Base-by-base conservation (phyloP, 805 yeast genomes). In the Candida pseudoglaebosa region DNA sequence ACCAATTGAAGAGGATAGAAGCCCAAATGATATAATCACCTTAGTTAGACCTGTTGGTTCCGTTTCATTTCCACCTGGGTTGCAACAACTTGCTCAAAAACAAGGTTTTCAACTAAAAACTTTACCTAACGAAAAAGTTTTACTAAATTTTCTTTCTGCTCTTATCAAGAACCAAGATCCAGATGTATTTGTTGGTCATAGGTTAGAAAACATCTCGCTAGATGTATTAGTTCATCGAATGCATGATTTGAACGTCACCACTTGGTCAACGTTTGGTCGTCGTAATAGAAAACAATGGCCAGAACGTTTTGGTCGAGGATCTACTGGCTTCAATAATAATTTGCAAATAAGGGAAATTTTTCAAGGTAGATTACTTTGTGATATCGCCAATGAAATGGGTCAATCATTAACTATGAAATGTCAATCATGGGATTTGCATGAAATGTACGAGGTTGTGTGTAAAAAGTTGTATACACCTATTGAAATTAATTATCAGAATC, bases 311-410 rank as follows among this genome's bases (percentile, higher is more conserved):
- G 85, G 82, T 21, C 72, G 72, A 40, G 67, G 70, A 14, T 70
- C 69, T 35, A 66, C 70, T 28, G 59, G 61, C 5, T 55, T 50
- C 32, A 72, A 70, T 39, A 72, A 78, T 56, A 75, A 67, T 46
- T 71, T 77, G 48, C 71, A 75, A 29, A 70, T 86, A 13, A 70
- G 84, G 36, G 89, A 86, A 40, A 73, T 87, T 15, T 74, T 83
- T 53, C 78, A 89, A 28, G 99, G 99, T 26, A 74, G 99, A 50
- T 71, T 93, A 40, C 53, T 91, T 33, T 87, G 96, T 72, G 99
- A 93, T 61, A 79, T 93, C 54, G 88, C 91, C 37, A 93, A 93
- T 60, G 96, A 88, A 53, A 77, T 90, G 80, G 99, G 98, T 35
- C 93, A 84, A 57, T 90, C 97, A 0, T 68, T 91, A 45, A 88